Percentiles rank a stretch among this genome's conserved stretches.
phyloP scores from a whole-genome alignment of 768 basidiomycete genomes.

The Asterophora lycoperdoides region DNA sequence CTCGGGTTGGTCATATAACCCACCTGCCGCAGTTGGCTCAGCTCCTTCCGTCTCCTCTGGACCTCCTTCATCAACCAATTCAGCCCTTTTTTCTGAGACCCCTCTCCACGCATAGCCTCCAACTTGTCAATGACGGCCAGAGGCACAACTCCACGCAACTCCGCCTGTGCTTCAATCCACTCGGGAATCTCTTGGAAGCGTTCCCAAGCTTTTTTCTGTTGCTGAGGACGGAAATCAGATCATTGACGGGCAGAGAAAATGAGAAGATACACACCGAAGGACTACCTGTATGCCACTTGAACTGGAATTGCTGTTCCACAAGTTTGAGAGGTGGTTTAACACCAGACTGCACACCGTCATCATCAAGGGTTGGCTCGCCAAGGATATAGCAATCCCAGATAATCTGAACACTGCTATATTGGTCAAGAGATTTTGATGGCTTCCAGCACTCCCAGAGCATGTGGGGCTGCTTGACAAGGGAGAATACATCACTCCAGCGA shows the following conservation, averaged over 20 bases:
- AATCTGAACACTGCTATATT: not conserved
- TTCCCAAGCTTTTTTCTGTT: not conserved
- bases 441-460: not conserved
- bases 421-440: not conserved
- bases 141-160: not conserved
- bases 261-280: not conserved
- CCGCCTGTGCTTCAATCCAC: not conserved
- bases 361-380: not conserved
- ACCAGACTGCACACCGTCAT: not conserved
- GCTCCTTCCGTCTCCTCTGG: too few relatives aligned
- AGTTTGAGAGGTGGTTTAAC: not conserved
- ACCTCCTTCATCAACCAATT: too few relatives aligned
- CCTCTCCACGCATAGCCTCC: not conserved
- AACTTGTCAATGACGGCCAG: not conserved
- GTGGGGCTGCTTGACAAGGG: not conserved
- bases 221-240: not conserved
- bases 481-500: not conserved
- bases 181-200: not conserved
- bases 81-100: too few relatives aligned
- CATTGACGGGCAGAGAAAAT: too few relatives aligned
- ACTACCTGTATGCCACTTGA: not conserved
- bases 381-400: conserved; percentile 1
- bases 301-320: conserved; percentile 1
- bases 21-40: too few relatives aligned
- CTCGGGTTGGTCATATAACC: too few relatives aligned